These are phyloP conservation scores for Haematococcus lacustris DNA, from an alignment of 139 green algal genomes.

Conservation along the genomic window DNA sequence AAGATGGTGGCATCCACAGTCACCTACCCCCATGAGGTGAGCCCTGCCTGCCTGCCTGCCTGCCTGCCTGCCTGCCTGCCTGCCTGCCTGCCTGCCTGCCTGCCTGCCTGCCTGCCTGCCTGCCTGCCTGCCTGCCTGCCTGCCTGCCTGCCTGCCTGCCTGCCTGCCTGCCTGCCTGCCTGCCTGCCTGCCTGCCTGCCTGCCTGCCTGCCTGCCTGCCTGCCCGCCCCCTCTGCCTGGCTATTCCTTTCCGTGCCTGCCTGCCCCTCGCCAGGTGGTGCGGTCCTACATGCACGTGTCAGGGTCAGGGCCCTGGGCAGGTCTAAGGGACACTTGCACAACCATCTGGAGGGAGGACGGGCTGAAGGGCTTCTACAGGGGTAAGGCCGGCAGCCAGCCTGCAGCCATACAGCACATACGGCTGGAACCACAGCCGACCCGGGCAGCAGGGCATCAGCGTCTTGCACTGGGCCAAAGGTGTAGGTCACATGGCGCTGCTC, in stretches of 20 bases:
- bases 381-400: slow-evolving; percentile 42
- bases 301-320: slow-evolving; percentile 65
- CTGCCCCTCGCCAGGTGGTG: slow-evolving; percentile 44
- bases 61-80: too few species aligned
- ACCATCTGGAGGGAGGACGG: slow-evolving; percentile 54
- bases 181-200: too few species aligned
- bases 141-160: not conserved
- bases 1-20: slow-evolving; percentile 93
- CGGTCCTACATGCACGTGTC: slow-evolving; percentile 68
- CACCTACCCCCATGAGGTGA: slow-evolving; percentile 97
- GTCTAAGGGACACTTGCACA: slow-evolving; percentile 31
- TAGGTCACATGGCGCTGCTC: not conserved
- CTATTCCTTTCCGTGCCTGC: too few species aligned
- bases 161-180: too few species aligned
- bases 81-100: too few species aligned
- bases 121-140: too few species aligned
- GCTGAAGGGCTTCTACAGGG: slow-evolving; percentile 60
- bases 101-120: too few species aligned
- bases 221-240: too few species aligned
- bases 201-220: too few species aligned
- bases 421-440: not conserved
- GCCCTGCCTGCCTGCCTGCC: too few species aligned
- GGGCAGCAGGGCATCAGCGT: not conserved
- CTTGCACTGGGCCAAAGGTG: not conserved
- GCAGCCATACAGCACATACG: not conserved